Evolutionary conservation across 495 filamentous ascomycete species (phyloP).

Genomic region (Penicillium silybi): DNA sequence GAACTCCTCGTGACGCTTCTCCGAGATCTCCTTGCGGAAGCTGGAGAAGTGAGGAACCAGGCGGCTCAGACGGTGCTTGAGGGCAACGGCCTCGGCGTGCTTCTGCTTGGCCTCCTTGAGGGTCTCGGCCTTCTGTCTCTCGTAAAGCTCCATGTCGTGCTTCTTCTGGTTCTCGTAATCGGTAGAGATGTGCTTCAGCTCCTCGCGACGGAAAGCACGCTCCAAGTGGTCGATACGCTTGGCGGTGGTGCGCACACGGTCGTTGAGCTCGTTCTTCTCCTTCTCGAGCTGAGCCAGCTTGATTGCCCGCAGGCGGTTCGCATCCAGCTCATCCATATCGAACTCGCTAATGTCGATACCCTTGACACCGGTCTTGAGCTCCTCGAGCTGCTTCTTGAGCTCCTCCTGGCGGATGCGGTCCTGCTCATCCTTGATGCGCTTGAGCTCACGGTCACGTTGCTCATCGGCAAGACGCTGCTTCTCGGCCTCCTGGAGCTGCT

Average conservation of each 20-base stretch:
- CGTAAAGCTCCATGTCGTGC: slow-evolving; percentile 74
- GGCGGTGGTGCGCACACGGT: slow-evolving; percentile 83
- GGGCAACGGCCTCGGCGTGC: slow-evolving; percentile 82
- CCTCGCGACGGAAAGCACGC: slow-evolving; percentile 92
- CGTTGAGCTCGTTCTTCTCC: slow-evolving; percentile 91
- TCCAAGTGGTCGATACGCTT: slow-evolving; percentile 98
- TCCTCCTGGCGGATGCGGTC: slow-evolving; percentile 90
- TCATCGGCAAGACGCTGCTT: slow-evolving; percentile 82
- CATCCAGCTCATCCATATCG: slow-evolving; percentile 81
- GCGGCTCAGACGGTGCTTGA: slow-evolving; percentile 85
- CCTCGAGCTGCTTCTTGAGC: slow-evolving; percentile 91
- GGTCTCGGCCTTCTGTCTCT: slow-evolving; percentile 68
- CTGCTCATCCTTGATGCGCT: slow-evolving; percentile 83
- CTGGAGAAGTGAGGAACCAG: slow-evolving; percentile 76
- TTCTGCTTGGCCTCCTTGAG: slow-evolving; percentile 77
- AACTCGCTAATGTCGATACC: slow-evolving; percentile 73
- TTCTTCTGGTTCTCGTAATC: slow-evolving; percentile 86
- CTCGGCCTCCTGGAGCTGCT: slow-evolving; percentile 84
- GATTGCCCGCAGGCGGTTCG: slow-evolving; percentile 82
- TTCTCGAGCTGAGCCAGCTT: slow-evolving; percentile 94
- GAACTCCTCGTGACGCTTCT: slow-evolving; percentile 89
- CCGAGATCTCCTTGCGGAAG: slow-evolving; percentile 74
- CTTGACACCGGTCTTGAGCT: slow-evolving; percentile 82
- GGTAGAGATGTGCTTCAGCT: slow-evolving; percentile 81
- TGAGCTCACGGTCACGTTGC: slow-evolving; percentile 83